Evolutionary conservation across 2,329 filamentous ascomycete species (phyloP).

Genomic region (Alternaria gansuensis): DNA sequence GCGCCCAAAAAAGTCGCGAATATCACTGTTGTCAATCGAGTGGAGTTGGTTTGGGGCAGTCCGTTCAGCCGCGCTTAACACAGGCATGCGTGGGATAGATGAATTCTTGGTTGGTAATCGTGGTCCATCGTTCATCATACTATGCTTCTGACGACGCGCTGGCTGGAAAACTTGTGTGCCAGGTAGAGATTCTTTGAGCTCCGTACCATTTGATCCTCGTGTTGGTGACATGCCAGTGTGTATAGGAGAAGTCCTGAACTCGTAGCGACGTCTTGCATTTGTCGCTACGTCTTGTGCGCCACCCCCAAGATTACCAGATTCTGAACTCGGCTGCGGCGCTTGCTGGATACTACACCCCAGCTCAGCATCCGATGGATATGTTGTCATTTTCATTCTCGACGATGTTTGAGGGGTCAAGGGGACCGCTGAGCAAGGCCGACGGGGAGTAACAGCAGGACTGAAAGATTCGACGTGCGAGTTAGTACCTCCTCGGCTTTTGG

Average conservation of each 20-base stretch:
- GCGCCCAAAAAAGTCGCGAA: slow-evolving; percentile 36
- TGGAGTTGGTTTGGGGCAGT: neutral
- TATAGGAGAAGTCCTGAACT: neutral
- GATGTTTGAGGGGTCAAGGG: slow-evolving; percentile 33
- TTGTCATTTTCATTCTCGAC: slow-evolving; percentile 14
- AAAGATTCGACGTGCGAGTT: slow-evolving; percentile 21
- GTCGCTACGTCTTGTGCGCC: neutral
- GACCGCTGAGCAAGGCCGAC: slow-evolving; percentile 1
- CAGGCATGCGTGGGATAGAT: neutral
- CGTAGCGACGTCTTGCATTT: neutral
- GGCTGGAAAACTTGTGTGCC: slow-evolving; percentile 1
- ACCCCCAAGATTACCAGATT: neutral
- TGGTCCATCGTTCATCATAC: neutral
- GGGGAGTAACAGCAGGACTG: slow-evolving; percentile 4
- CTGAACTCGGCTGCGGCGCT: neutral
- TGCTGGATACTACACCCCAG: slow-evolving; percentile 24
- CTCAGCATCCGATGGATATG: slow-evolving; percentile 10
- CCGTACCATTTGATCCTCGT: slow-evolving; percentile 24
- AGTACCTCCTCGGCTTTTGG: slow-evolving; percentile 26
- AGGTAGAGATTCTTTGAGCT: slow-evolving; percentile 34
- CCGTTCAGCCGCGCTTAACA: slow-evolving; percentile 8
- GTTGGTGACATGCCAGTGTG: slow-evolving; percentile 22
- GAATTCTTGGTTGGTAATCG: slow-evolving; percentile 1
- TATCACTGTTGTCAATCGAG: slow-evolving; percentile 36
- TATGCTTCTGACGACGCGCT: slow-evolving; percentile 14